These are phyloP conservation scores for Gynandropsis gynandra DNA, from an alignment of 345 rosid genomes.

Conservation along the genomic window DNA sequence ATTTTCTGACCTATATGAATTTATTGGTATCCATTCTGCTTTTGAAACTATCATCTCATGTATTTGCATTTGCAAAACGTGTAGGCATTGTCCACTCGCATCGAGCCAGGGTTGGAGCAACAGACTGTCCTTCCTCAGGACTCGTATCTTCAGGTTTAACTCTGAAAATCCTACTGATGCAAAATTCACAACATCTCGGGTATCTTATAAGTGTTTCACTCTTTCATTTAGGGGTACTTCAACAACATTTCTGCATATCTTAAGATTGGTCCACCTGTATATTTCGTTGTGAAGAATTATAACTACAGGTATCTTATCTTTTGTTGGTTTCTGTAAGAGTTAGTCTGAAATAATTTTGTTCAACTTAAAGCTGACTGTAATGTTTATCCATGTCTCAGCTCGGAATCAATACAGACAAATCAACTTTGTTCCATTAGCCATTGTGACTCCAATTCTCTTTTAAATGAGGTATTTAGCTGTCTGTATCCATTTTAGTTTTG, in stretches of 20 bases:
- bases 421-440: conserved; percentile 92
- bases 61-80: conserved; percentile 19
- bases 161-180: conserved; percentile 6
- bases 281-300: conserved; percentile 87
- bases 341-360: conserved; percentile 13
- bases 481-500: neutral
- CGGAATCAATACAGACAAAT: conserved; percentile 79
- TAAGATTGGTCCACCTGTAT: conserved; percentile 89
- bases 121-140: conserved; percentile 92
- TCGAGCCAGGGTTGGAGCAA: conserved; percentile 94
- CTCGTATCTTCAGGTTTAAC: conserved; percentile 89
- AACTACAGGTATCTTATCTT: conserved; percentile 65
- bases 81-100: conserved; percentile 81
- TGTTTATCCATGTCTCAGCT: conserved; percentile 50
- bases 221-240: conserved; percentile 69
- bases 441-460: conserved; percentile 76
- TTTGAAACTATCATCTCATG: conserved; percentile 4
- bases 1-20: conserved; percentile 4
- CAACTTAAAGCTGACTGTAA: conserved; percentile 24
- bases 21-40: neutral
- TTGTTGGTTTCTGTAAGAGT: conserved; percentile 8
- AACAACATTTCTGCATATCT: conserved; percentile 67
- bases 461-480: conserved; percentile 61
- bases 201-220: conserved; percentile 22
- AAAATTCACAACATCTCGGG: neutral